phyloP scores from a whole-genome alignment of 768 basidiomycete species.

The Phanerodontia chrysosporium region DNA sequence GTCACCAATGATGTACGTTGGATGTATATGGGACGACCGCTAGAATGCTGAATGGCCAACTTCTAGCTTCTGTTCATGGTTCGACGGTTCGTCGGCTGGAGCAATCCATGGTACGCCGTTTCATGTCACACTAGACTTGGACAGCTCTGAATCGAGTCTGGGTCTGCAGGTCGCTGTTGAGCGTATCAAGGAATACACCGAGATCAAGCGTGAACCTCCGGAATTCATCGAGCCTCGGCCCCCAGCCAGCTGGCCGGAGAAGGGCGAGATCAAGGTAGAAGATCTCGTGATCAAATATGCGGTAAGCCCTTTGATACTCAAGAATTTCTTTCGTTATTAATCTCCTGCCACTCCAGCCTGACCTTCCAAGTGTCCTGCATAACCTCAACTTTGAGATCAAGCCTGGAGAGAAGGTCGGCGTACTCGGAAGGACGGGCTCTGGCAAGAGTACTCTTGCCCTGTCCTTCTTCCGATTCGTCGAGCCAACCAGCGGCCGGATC shows the following conservation, averaged over 20 bases:
- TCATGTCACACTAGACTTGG: neutral
- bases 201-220: slow-evolving; percentile 68
- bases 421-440: slow-evolving; percentile 60
- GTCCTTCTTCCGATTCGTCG: slow-evolving; percentile 89
- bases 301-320: slow-evolving; percentile 46
- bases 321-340: slow-evolving; percentile 11
- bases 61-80: slow-evolving; percentile 60
- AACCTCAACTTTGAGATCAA: slow-evolving; percentile 66
- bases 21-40: neutral
- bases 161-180: slow-evolving; percentile 67
- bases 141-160: neutral
- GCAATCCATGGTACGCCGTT: slow-evolving; percentile 74
- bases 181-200: slow-evolving; percentile 89
- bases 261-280: slow-evolving; percentile 66
- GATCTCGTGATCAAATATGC: slow-evolving; percentile 76
- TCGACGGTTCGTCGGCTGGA: slow-evolving; percentile 83
- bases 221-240: slow-evolving; percentile 90
- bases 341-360: slow-evolving; percentile 48
- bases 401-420: slow-evolving; percentile 79
- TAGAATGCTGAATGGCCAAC: neutral
- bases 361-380: slow-evolving; percentile 83
- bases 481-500: slow-evolving; percentile 73
- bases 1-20: slow-evolving; percentile 63
- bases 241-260: slow-evolving; percentile 70
- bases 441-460: slow-evolving; percentile 82